phyloP scores from a whole-genome alignment of 1,284 basidiomycete species.

The Meripilus lineatus region DNA sequence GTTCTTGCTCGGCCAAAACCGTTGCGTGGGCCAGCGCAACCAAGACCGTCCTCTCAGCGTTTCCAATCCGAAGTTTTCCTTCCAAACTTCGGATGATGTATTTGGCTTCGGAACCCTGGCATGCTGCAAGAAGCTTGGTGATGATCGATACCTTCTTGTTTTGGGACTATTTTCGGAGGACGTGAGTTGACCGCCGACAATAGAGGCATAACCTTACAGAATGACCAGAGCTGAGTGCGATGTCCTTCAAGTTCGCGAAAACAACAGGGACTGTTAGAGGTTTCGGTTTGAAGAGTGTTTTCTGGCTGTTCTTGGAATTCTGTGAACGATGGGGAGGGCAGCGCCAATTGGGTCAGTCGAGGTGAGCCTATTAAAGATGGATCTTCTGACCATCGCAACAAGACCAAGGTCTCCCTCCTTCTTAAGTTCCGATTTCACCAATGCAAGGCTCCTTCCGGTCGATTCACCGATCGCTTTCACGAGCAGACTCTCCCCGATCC shows the following conservation, averaged over 20 bases:
- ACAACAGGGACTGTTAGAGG: conserved; percentile 86
- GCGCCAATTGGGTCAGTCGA: not conserved
- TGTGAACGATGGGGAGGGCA: conserved; percentile 28
- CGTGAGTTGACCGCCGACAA: not conserved
- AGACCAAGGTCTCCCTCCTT: conserved; percentile 93
- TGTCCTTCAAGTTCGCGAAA: conserved; percentile 82
- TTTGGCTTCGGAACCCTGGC: conserved; percentile 87
- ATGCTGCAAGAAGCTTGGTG: conserved; percentile 90
- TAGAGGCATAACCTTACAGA: conserved; percentile 44
- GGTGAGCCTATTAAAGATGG: not conserved
- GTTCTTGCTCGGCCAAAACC: conserved; percentile 73
- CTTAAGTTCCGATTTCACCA: conserved; percentile 91
- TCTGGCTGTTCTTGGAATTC: conserved; percentile 92
- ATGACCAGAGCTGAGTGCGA: conserved; percentile 81
- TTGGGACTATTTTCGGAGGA: conserved; percentile 61
- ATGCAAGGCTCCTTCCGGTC: conserved; percentile 79
- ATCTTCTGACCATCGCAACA: conserved; percentile 77
- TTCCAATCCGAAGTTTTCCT: conserved; percentile 95
- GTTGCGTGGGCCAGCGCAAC: conserved; percentile 86
- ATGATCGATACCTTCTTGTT: conserved; percentile 94
- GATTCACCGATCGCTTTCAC: conserved; percentile 96
- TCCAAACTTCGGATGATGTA: conserved; percentile 95
- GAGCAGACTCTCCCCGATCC: conserved; percentile 93
- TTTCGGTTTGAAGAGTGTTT: conserved; percentile 93
- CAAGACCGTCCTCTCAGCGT: conserved; percentile 91